These are phyloP conservation scores for Diaporthe citriasiana DNA, from an alignment of 2,329 filamentous ascomycete genomes.

Conservation along the genomic window DNA sequence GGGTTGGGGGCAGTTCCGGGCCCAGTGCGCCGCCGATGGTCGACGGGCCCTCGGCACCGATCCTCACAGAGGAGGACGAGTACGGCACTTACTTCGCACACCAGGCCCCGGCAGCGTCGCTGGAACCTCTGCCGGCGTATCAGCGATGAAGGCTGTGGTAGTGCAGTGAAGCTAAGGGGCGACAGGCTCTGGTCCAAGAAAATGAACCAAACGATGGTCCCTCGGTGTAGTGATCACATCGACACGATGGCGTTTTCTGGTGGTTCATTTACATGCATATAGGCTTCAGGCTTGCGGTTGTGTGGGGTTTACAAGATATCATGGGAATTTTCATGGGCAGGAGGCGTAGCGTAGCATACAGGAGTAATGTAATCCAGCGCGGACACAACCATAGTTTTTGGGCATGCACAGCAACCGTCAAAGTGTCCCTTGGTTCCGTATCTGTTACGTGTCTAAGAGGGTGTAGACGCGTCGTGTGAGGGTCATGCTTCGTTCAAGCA, in stretches of 20 bases:
- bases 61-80: slow-evolving; percentile 69
- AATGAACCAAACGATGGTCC: not conserved
- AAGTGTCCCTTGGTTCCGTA: not conserved
- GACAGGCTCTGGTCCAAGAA: not conserved
- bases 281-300: slow-evolving; percentile 23
- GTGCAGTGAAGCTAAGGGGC: not conserved
- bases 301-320: slow-evolving; percentile 30
- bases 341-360: slow-evolving; percentile 30
- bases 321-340: slow-evolving; percentile 4
- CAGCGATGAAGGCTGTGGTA: slow-evolving; percentile 31
- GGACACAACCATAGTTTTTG: slow-evolving; percentile 10
- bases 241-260: slow-evolving; percentile 25
- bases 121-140: slow-evolving; percentile 40
- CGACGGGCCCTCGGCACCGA: slow-evolving; percentile 66
- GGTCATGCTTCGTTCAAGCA: no score
- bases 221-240: slow-evolving; percentile 6
- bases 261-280: slow-evolving; percentile 28
- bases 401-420: slow-evolving; percentile 9
- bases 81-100: slow-evolving; percentile 40
- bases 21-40: slow-evolving; percentile 46
- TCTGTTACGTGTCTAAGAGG: not conserved
- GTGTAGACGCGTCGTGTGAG: not conserved
- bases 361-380: slow-evolving; percentile 30
- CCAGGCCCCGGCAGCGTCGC: slow-evolving; percentile 10
- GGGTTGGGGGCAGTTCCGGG: slow-evolving; percentile 45